Conservation (phyloP, 2,329 filamentous ascomycete genomes). For the Aspergillus calidoustus region DNA sequence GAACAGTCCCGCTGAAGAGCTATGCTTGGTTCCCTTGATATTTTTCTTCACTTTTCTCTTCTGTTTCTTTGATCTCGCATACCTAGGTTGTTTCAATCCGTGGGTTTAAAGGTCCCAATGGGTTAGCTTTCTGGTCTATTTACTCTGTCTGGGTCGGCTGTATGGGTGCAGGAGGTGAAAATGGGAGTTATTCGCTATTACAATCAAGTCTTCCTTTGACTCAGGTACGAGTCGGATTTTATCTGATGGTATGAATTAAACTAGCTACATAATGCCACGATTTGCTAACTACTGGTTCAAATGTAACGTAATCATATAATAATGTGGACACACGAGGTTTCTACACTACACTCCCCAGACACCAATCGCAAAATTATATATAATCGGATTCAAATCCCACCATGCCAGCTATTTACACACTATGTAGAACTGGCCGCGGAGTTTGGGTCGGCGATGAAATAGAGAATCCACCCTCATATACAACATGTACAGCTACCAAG, state of each 20-base stretch:
- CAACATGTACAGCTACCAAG: not conserved
- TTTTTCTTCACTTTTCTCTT: conserved; percentile 8
- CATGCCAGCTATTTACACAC: not conserved
- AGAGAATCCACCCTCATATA: not conserved
- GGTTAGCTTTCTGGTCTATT: conserved; percentile 5
- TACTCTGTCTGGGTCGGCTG: not conserved
- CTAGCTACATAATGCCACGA: not conserved
- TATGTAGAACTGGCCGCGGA: not conserved
- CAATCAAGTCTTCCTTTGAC: not conserved
- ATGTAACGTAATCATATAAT: not conserved
- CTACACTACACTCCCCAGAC: no score
- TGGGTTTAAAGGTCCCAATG: not conserved
- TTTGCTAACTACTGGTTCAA: not conserved
- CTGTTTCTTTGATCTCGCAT: not conserved
- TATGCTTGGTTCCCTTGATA: conserved; percentile 46
- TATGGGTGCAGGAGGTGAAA: conserved; percentile 14
- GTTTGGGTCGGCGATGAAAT: not conserved
- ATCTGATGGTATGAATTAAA: not conserved
- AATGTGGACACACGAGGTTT: no score
- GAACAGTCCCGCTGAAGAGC: conserved; percentile 40
- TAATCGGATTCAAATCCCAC: no score
- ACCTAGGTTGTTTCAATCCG: no score
- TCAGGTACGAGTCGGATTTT: not conserved
- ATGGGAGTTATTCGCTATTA: conserved; percentile 11
- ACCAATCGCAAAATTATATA: no score